Base-by-base conservation (phyloP, 495 filamentous ascomycete species). In the Jackrogersella minutella region DNA sequence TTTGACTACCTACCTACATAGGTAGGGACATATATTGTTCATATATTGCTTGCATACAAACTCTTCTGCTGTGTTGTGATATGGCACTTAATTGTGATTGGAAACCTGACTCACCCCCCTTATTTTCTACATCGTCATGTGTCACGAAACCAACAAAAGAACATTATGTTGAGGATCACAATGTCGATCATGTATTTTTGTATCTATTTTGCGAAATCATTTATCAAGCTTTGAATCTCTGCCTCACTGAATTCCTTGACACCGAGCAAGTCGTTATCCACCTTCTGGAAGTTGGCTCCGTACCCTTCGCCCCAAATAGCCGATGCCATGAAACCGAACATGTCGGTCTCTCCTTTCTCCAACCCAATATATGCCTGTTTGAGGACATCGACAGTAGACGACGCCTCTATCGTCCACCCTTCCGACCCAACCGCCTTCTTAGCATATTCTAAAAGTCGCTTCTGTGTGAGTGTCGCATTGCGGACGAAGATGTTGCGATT, bases 221-320 rank as follows among this genome's bases (percentile, higher is more conserved):
- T 34, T 5, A 69, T 3, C 1, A 64, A 3, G 26, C n/a, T 47
- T 33, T 72, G 37, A 22, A 74, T 5, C 39, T 71, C 74, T 22
- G 34, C 67, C 1, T 73, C 72, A n/a, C 21, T 58, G 16, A 74
- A 16, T 26, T 71, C 60, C 19, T 63, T 64, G 5, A 76, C 19
- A 10, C 74, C 74, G 5, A 76, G 43, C 17, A 74, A 61, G 17
- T 76, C 67, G 17, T 76, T 76, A 37, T 74, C 71, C 1, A 63
- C 10, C 19, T 61, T 63, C 43, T 64, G 2, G 36, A 71, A 70
- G 21, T 66, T 3, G 14, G 41, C 10, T n/a, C 74, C 74, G 28
- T 69, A 81, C 14, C 77, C 82, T 17, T 84, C 82, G 1, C 77
- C 81, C 55, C 71, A 83, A 59, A 80, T 71, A 4, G 63, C 55